These are phyloP conservation scores for Synchytrium microbalum DNA, from an alignment of 371 early-diverging fungal species.

Conservation along the genomic window DNA sequence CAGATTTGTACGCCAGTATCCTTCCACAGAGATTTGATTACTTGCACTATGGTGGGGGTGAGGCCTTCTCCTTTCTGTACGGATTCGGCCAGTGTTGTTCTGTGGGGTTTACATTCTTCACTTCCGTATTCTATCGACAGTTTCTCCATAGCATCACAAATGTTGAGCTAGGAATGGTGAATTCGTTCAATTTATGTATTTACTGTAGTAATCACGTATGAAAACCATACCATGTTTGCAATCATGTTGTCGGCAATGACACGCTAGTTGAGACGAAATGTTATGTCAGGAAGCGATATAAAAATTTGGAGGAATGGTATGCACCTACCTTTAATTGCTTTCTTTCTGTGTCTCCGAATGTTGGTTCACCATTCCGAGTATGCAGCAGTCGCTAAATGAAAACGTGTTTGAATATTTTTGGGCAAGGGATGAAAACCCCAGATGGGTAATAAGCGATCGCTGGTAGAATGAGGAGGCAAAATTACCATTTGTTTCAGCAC, in stretches of 20 bases:
- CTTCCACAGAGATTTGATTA: constrained; percentile 71
- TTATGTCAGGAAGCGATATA: neutral
- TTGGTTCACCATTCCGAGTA: neutral
- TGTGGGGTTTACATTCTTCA: neutral
- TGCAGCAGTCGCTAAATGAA: neutral
- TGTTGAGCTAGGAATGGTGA: neutral
- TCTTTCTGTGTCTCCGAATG: neutral
- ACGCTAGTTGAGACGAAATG: neutral
- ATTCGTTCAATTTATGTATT: too few relatives aligned
- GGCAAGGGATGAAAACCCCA: too few relatives aligned
- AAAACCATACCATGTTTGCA: neutral
- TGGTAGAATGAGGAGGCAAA: neutral
- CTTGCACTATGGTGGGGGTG: constrained; percentile 63
- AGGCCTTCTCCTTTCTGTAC: constrained; percentile 70
- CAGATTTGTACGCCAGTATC: constrained; percentile 77
- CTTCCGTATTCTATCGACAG: neutral
- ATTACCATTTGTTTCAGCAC: constrained; percentile 89
- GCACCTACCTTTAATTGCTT: neutral
- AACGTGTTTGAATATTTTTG: too few relatives aligned
- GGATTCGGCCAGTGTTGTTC: too few relatives aligned
- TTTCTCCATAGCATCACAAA: neutral
- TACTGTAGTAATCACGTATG: neutral
- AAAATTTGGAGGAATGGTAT: neutral
- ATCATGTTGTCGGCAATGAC: neutral
- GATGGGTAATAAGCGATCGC: too few relatives aligned